phyloP scores from a whole-genome alignment of 768 basidiomycete species.

The Sporobolomyces phaffii region DNA sequence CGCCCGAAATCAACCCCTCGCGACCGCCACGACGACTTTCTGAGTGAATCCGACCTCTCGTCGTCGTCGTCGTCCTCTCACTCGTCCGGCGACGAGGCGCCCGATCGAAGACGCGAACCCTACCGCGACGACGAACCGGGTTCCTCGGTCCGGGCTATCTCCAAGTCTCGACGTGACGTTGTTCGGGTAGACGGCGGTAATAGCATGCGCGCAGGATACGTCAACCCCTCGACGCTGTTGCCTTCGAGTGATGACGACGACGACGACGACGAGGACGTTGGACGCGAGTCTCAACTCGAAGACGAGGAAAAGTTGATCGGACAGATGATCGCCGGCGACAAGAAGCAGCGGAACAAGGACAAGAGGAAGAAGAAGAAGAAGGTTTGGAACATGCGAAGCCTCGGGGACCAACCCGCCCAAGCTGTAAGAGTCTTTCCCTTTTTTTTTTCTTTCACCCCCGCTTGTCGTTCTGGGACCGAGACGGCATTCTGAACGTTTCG shows the following conservation, averaged over 20 bases:
- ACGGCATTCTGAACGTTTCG: no score
- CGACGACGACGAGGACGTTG: no score
- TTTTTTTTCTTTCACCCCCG: no score
- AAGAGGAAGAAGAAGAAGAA: not conserved
- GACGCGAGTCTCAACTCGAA: constrained; percentile 9
- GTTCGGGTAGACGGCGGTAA: no score
- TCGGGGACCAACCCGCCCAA: not conserved
- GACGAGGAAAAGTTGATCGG: constrained; percentile 32
- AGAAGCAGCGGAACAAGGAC: not conserved
- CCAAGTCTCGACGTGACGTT: no score
- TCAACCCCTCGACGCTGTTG: no score
- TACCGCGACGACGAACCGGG: no score
- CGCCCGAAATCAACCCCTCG: not conserved
- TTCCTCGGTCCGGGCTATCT: no score
- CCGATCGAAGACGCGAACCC: not conserved
- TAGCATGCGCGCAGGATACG: no score
- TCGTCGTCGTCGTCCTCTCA: constrained; percentile 7
- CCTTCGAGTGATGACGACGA: constrained; percentile 5
- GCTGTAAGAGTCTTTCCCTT: no score
- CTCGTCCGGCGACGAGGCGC: not conserved
- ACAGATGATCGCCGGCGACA: not conserved
- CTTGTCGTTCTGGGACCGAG: no score
- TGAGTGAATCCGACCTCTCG: constrained; percentile 21
- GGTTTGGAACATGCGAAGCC: constrained; percentile 7
- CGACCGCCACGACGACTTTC: constrained; percentile 27